Conservation (phyloP, 2,329 filamentous ascomycete genomes). For the Neofusicoccum umdonicola region DNA sequence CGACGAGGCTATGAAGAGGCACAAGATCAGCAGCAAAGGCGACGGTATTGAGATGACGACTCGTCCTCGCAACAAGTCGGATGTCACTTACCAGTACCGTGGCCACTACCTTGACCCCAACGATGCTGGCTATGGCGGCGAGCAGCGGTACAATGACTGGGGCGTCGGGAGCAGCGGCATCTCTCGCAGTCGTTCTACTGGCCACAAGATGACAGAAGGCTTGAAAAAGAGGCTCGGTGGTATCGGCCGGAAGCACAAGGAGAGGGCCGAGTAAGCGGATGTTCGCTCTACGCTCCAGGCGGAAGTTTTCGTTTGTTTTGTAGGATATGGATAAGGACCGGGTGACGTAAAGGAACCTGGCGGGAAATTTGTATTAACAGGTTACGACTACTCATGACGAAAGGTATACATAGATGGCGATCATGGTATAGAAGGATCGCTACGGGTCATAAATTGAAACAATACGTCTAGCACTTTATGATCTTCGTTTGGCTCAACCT, state of each 20-base stretch:
- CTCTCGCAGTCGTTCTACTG: conserved; percentile 36
- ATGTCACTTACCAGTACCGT: conserved; percentile 33
- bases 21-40: conserved; percentile 44
- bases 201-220: conserved; percentile 35
- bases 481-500: too few relatives aligned
- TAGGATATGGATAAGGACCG: background rate
- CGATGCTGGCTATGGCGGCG: conserved; percentile 27
- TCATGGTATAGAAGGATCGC: background rate
- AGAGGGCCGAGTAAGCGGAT: background rate
- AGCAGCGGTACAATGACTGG: conserved; percentile 18
- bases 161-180: conserved; percentile 26
- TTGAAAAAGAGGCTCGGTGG: conserved; percentile 50
- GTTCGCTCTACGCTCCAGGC: background rate
- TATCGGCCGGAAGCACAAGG: conserved; percentile 37
- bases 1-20: conserved; percentile 65
- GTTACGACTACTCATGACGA: conserved; percentile 1
- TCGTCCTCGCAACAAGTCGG: conserved; percentile 37
- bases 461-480: background rate
- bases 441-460: background rate
- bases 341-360: background rate
- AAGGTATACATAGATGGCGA: background rate
- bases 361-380: conserved; percentile 3
- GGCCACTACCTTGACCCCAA: conserved; percentile 30
- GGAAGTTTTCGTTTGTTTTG: background rate
- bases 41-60: conserved; percentile 47